Evolutionary conservation across 2,329 filamentous ascomycete species (phyloP), one percentile per base, ranked within the genome.

Genomic region (Phialocephala sp.): DNA sequence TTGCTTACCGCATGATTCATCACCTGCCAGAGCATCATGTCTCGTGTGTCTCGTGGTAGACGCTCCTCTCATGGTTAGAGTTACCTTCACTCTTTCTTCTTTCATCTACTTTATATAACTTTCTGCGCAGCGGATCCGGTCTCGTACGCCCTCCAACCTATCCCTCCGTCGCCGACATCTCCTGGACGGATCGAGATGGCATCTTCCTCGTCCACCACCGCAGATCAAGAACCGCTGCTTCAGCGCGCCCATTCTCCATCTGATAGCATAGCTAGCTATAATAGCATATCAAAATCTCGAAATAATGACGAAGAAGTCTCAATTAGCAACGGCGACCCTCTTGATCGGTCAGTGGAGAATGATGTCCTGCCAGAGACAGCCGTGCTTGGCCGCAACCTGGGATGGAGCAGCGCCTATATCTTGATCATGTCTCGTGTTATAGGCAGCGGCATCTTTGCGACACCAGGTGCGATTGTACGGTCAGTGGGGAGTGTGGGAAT

Each of bases 191-290:
- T 50, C 41, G 43, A 60, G 59, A 60, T 60, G 59, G 8, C 59
- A 52, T 60, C 59, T 60, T 60, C 41, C 2, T 60, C 59, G 41
- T 52, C 41, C 59, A 39, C 20, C 24, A 37, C 24, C 41, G 59
- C 59, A 37, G 59, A 60, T 41, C 20, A 60, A n/a, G 59, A 60
- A 22, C 43, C 59, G 32, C 43, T 60, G 22, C 43, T 60, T 60
- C 58, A 60, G n/a, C 59, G 59, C 59, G 22, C 59, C 59, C 41
- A 20, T 36, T 60, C 59, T 20, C 43, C 59, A 12, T 12, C 39
- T 24, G 59, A 36, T 52, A 60, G 41, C 43, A 52, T 50, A 52
- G 15, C 39, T 1, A 60, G 59, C 43, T 60, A 60, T 45, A 20
- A 20, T 3, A 45, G 43, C 43, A 45, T 45, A 45, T 45, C 43